Base-by-base conservation (phyloP, 2,329 filamentous ascomycete species). In the Exserohilum rostratum region DNA sequence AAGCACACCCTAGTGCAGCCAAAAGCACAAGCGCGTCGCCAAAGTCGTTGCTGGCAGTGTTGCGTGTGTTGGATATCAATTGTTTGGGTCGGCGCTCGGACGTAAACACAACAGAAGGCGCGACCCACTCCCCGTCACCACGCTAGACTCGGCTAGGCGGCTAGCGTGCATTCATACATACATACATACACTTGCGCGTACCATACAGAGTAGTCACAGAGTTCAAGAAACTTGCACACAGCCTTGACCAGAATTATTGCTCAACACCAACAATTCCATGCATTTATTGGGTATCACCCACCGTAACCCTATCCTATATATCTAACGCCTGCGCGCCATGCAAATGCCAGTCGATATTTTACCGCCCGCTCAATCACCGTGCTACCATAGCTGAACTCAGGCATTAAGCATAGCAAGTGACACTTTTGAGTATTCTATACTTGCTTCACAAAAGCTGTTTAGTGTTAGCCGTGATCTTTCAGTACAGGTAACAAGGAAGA, bases 401-500 rank as follows among this genome's bases (percentile, higher is more conserved):
- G 22, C 22, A 25, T 7, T 25, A 7, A 25, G 22, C 22, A 25
- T 7, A 25, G 22, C 22, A 25, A 25, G 12, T 22, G 15, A 17
- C 18, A 12, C 43, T 10, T 33, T 4, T 3, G 17, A 45, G 29
- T 27, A 25, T 35, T 17, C 51, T 59, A 67, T 20, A 65, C 57
- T 30, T 50, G 25, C 34, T 58, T 40, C 20, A 57, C 52, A 25
- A 59, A 61, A 30, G 57, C 55, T 64, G 43, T 4, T 9, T 6
- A n/a, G 10, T 2, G 27, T 53, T 37, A 48, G 12, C 2, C 3
- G 20, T 15, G 3, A 25, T 3, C 13, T 15, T 13, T 34, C 18
- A 13, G n/a, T 1, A 31, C 10, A 18, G 13, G 27, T 18, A 4
- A 22, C 39, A 4, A 3, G 13, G 3, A 13, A 40, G 29, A 90